Evolutionary conservation across 2,329 filamentous ascomycete species (phyloP).

Genomic region (Aplosporella prunicola): DNA sequence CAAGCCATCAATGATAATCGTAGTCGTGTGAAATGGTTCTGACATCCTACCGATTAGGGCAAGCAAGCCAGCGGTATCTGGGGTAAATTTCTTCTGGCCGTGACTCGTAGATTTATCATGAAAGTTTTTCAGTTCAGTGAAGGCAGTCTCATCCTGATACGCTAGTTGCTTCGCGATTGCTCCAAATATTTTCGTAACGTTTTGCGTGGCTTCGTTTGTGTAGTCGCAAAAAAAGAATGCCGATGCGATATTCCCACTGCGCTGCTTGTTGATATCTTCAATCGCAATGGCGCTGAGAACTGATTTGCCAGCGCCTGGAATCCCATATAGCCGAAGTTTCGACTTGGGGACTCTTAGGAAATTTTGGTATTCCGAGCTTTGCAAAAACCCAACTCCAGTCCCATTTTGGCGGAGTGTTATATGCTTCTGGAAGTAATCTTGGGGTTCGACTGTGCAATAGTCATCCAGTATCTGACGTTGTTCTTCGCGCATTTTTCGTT

Average conservation of each 20-base stretch:
- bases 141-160: not conserved
- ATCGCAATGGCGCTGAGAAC: not conserved
- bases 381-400: not conserved
- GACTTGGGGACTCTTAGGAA: not conserved
- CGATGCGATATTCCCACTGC: not conserved
- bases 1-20: not conserved
- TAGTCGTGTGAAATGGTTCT: not conserved
- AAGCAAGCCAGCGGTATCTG: not conserved
- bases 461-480: not conserved
- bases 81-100: not conserved
- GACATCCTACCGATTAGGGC: not conserved
- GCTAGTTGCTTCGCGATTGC: not conserved
- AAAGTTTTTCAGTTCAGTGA: not conserved
- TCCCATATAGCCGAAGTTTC: not conserved
- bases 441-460: not conserved
- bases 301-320: not conserved
- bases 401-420: not conserved
- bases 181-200: not conserved
- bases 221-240: slow-evolving; percentile 5
- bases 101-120: not conserved
- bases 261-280: not conserved
- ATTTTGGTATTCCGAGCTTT: not conserved
- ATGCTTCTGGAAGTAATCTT: not conserved
- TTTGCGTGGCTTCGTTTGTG: not conserved
- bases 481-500: not conserved